Conservation (phyloP, 1,284 basidiomycete genomes). For the Takashimella tepidaria region DNA sequence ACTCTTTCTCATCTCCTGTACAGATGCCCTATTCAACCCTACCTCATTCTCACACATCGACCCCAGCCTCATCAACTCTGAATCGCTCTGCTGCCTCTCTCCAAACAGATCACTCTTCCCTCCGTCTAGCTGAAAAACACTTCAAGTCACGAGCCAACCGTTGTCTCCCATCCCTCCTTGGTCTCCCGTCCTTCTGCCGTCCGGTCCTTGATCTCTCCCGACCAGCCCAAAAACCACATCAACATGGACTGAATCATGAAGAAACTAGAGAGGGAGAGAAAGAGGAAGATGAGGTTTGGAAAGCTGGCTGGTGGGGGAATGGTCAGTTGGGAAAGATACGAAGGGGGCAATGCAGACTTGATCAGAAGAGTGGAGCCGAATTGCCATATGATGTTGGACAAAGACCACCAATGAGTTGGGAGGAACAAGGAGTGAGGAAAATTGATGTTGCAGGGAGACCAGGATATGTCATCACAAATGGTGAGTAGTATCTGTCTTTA, state of each 20-base stretch:
- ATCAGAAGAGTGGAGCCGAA: neutral
- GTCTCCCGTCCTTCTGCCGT: slow-evolving; percentile 7
- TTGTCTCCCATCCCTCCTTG: slow-evolving; percentile 27
- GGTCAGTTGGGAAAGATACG: slow-evolving; percentile 28
- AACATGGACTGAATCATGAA: no score
- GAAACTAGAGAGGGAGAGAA: neutral
- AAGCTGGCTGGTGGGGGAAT: slow-evolving; percentile 42
- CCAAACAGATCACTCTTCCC: slow-evolving; percentile 35
- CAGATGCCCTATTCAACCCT: neutral
- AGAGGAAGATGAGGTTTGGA: slow-evolving; percentile 39
- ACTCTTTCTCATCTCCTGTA: no score
- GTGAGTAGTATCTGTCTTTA: no score
- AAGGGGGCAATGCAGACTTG: slow-evolving; percentile 9
- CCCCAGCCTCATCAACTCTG: neutral
- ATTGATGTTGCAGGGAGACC: slow-evolving; percentile 22
- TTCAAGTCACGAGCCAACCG: slow-evolving; percentile 41
- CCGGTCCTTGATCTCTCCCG: slow-evolving; percentile 41
- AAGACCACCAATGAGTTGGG: neutral
- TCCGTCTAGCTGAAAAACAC: slow-evolving; percentile 44
- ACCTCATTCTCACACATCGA: neutral
- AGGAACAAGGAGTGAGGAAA: slow-evolving; percentile 6
- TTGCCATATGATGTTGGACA: neutral
- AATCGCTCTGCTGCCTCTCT: no score
- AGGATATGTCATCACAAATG: slow-evolving; percentile 39
- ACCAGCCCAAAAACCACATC: no score